Percentiles rank a stretch among this genome's conserved stretches.
Conservation (phyloP, 345 rosid genomes). For the Populus deltoides region DNA sequence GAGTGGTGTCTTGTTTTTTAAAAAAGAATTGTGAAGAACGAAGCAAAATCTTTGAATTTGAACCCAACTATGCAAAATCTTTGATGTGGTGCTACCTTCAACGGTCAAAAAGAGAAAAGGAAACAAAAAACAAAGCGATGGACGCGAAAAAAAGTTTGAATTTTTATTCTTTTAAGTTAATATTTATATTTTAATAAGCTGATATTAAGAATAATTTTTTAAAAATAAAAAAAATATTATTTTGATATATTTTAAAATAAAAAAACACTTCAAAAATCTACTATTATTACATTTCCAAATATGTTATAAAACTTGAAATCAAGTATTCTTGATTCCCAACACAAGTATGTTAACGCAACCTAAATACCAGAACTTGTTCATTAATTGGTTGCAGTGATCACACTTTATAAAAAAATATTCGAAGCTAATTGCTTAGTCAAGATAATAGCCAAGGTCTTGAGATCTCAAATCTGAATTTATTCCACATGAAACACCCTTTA, state of each 20-base stretch:
- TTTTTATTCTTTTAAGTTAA: too few species aligned
- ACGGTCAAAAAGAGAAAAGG: background rate
- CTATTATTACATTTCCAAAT: rapidly evolving
- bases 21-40: background rate
- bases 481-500: background rate
- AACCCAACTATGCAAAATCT: background rate
- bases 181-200: too few species aligned
- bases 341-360: background rate
- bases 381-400: background rate
- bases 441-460: background rate
- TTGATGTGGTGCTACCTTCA: background rate
- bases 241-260: too few species aligned
- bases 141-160: too few species aligned
- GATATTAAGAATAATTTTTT: too few species aligned
- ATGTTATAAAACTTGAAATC: background rate
- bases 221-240: too few species aligned
- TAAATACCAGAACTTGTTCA: background rate
- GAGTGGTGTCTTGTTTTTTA: background rate
- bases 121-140: background rate
- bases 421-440: too few species aligned
- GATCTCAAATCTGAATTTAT: background rate
- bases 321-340: background rate
- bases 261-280: too few species aligned
- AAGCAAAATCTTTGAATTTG: background rate
- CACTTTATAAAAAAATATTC: too few species aligned